These are phyloP conservation scores for Pichia terricola DNA, from an alignment of 1,139 yeast genomes.

Conservation along the genomic window DNA sequence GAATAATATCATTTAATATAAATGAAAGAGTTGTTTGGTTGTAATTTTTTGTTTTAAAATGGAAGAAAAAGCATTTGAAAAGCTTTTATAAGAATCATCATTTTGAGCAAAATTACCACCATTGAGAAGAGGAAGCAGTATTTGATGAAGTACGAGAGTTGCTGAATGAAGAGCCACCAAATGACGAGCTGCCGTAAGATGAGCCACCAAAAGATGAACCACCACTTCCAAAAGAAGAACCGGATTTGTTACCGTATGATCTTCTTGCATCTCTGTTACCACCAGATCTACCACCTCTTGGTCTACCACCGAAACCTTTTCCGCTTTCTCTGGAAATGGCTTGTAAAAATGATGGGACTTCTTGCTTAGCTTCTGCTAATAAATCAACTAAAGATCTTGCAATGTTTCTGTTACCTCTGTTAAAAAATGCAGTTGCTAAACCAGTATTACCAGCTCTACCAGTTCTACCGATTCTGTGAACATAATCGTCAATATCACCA, in stretches of 20 bases:
- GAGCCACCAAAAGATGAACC: constrained; percentile 13
- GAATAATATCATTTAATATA: neutral
- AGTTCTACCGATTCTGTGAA: constrained; percentile 99
- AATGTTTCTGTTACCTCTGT: constrained; percentile 87
- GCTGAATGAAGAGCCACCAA: constrained; percentile 14
- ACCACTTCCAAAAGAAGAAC: constrained; percentile 3
- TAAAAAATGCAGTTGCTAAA: constrained; percentile 95
- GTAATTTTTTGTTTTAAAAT: neutral
- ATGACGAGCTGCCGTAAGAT: constrained; percentile 14
- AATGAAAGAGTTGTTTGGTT: neutral
- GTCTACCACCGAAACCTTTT: constrained; percentile 33
- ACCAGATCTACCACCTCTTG: constrained; percentile 40
- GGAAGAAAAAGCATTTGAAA: neutral
- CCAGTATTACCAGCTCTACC: constrained; percentile 99
- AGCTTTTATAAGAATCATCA: neutral
- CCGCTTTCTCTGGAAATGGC: constrained; percentile 75
- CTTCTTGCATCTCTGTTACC: constrained; percentile 30
- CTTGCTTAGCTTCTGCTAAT: constrained; percentile 94
- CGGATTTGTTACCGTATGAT: constrained; percentile 16
- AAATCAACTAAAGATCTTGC: constrained; percentile 83
- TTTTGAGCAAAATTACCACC: constrained; percentile 15
- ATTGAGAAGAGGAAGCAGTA: constrained; percentile 17
- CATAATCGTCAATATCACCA: constrained; percentile 94
- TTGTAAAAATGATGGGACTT: constrained; percentile 81
- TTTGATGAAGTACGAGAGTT: constrained; percentile 10